Base-by-base conservation (phyloP, 768 basidiomycete genomes). In the Inosperma sp. region DNA sequence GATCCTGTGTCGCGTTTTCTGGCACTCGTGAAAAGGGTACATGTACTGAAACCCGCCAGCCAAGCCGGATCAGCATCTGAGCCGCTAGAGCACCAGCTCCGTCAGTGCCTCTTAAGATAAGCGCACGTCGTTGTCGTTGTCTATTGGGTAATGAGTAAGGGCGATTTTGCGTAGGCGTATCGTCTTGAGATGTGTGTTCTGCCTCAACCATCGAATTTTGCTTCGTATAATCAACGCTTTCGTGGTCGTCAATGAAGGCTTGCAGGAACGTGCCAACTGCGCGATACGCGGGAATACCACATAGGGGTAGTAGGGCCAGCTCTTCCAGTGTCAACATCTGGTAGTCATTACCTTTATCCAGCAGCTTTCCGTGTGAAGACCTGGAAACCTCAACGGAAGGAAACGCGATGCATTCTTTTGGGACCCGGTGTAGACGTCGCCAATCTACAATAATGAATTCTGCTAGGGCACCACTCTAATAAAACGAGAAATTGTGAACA, bases 401-500 rank as follows among this genome's bases (percentile, higher is more conserved):
- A 36, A 51, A 33, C 33, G 45, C 17, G n/a, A 42, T 58, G 22
- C 56, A 54, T 13, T 68, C 34, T 29, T 84, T 77, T 0, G 90
- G 87, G 7, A 86, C 79, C 13, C 86, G 78, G 54, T 84, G 80
- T 1, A 94, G 67, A 12, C 88, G 80, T 60, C 84, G 86, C 23
- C 88, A 81, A 61, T 95, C 90, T 19, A 85, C 77, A 21, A 89
- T 73, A 53, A 95, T 80, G 70, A 91, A 95, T 68, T 96, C 90
- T n/a, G 89, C 77, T 17, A 95, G 75, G 5, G 88, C 88, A 42
- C 93, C 93, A 57, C 81, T 84, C 89, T 93, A 16, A 56, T 19
- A 41, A n/a, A 44, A 53, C 21, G 14, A 63, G 57, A 49, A 23
- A 58, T 53, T 40, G 41, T 47, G 35, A 40, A 9, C 34, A 47